Evolutionary conservation across 495 filamentous ascomycete genomes (phyloP).

Genomic region (Trichoderma virens): DNA sequence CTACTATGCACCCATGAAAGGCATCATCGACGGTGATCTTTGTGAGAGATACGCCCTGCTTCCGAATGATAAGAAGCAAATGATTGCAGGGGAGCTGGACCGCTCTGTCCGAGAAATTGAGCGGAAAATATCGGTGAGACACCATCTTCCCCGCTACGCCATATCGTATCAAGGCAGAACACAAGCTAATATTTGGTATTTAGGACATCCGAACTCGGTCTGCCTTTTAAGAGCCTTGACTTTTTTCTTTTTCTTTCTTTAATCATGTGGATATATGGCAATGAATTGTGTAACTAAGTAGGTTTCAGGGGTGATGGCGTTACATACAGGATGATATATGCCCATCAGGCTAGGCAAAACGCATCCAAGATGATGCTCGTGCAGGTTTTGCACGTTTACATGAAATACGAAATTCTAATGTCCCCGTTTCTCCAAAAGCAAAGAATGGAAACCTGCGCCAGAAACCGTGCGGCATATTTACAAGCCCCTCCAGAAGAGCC

Average conservation of each 20-base stretch:
- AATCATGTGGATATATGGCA: not conserved
- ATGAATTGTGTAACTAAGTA: not conserved
- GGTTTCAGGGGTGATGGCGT: slow-evolving; percentile 9
- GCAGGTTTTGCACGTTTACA: slow-evolving; percentile 3
- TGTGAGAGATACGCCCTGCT: slow-evolving; percentile 84
- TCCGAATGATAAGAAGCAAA: slow-evolving; percentile 79
- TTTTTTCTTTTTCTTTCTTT: not conserved
- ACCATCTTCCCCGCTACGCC: not conserved
- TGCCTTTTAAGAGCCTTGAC: slow-evolving; percentile 52
- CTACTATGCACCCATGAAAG: slow-evolving; percentile 97
- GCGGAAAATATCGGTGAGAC: slow-evolving; percentile 81
- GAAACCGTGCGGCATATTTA: not conserved
- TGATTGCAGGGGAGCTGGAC: slow-evolving; percentile 89
- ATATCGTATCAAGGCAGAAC: not conserved
- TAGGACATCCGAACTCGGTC: slow-evolving; percentile 84
- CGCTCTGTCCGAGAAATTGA: slow-evolving; percentile 86
- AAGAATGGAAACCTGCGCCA: not conserved
- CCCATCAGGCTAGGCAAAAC: not conserved
- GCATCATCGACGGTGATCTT: slow-evolving; percentile 95
- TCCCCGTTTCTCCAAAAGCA: not conserved
- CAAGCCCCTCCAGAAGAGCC: slow-evolving; percentile 10
- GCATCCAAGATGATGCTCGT: slow-evolving; percentile 4
- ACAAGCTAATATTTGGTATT: slow-evolving; percentile 18
- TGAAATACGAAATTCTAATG: slow-evolving; percentile 8
- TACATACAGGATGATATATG: not conserved